phyloP scores from a whole-genome alignment of 768 basidiomycete genomes.

The Lactifluus hygrophoroides region DNA sequence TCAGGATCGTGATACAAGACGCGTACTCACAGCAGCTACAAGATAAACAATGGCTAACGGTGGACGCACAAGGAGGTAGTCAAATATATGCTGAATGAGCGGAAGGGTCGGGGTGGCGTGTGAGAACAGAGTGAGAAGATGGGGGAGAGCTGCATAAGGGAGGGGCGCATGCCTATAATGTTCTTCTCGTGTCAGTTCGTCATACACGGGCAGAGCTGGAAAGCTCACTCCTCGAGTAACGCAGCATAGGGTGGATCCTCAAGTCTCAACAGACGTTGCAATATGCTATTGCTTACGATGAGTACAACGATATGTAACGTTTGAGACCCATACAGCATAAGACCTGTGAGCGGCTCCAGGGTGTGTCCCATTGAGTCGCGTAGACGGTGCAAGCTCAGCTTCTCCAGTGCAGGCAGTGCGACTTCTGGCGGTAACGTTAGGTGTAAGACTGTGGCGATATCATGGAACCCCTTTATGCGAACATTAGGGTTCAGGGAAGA shows the following conservation, averaged over 20 bases:
- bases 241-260: slow-evolving; percentile 62
- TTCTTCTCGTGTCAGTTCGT: neutral
- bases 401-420: slow-evolving; percentile 53
- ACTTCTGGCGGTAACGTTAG: slow-evolving; percentile 59
- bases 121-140: slow-evolving; percentile 84
- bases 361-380: slow-evolving; percentile 84
- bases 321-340: slow-evolving; percentile 45
- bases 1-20: neutral
- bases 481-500: neutral
- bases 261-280: slow-evolving; percentile 62
- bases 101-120: slow-evolving; percentile 88
- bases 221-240: slow-evolving; percentile 56
- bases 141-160: slow-evolving; percentile 85
- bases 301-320: slow-evolving; percentile 55
- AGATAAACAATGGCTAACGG: slow-evolving; percentile 80
- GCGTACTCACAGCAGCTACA: slow-evolving; percentile 61
- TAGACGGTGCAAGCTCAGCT: slow-evolving; percentile 67
- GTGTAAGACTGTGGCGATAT: slow-evolving; percentile 79
- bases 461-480: slow-evolving; percentile 74
- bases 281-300: slow-evolving; percentile 39
- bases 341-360: slow-evolving; percentile 77
- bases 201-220: neutral
- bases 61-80: slow-evolving; percentile 76
- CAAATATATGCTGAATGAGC: slow-evolving; percentile 86
- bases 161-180: slow-evolving; percentile 55